phyloP scores from a whole-genome alignment of 768 basidiomycete genomes.

The Trametes gibbosa region DNA sequence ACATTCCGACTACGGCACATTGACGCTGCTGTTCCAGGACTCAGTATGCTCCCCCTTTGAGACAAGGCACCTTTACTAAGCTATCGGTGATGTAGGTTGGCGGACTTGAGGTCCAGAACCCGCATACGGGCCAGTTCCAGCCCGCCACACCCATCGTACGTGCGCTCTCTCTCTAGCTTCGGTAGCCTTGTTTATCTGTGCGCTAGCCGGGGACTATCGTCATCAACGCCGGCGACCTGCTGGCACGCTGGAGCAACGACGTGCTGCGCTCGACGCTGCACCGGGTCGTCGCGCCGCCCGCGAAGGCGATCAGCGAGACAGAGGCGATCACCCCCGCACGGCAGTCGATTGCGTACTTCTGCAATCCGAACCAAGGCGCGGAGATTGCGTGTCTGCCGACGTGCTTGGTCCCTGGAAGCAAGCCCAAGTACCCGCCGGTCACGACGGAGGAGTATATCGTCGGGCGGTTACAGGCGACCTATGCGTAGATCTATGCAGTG shows the following conservation, averaged over 20 bases:
- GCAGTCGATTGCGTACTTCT: conserved; percentile 86
- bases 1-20: conserved; percentile 56
- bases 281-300: conserved; percentile 74
- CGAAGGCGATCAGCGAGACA: conserved; percentile 43
- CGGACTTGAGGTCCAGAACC: conserved; percentile 80
- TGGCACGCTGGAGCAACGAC: conserved; percentile 84
- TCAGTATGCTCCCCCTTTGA: neutral
- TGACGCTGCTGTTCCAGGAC: conserved; percentile 12
- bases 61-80: neutral
- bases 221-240: conserved; percentile 77
- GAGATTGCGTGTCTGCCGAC: conserved; percentile 71
- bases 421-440: conserved; percentile 65
- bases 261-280: conserved; percentile 77
- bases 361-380: conserved; percentile 73
- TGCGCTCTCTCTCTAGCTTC: neutral
- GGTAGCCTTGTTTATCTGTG: neutral
- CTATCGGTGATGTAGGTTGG: conserved; percentile 51
- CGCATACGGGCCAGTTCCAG: conserved; percentile 67
- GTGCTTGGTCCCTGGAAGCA: conserved; percentile 47
- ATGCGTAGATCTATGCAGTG: conserved; percentile 9
- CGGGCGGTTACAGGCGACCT: conserved; percentile 45
- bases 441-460: conserved; percentile 78
- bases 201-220: conserved; percentile 75
- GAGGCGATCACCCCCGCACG: conserved; percentile 61
- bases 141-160: conserved; percentile 76